phyloP scores from a whole-genome alignment of 306 rosid species.

The Begonia fuchsioides region DNA sequence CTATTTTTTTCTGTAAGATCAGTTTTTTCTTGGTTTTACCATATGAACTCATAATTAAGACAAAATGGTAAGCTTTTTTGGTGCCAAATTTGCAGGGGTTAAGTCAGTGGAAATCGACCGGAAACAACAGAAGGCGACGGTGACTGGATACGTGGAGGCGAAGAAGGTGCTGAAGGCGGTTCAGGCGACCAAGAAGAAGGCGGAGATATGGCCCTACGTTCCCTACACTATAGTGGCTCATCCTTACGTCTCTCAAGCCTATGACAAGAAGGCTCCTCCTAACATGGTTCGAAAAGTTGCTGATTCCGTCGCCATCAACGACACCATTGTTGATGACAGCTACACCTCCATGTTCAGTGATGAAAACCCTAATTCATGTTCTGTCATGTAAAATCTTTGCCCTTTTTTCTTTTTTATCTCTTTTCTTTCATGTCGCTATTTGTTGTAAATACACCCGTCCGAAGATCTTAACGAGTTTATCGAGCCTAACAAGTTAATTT shows the following conservation, averaged over 20 bases:
- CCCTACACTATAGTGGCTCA: conserved; percentile 55
- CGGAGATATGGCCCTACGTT: conserved; percentile 58
- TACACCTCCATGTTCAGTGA: conserved; percentile 56
- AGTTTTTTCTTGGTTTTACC: too few relatives aligned
- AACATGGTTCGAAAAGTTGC: conserved; percentile 52
- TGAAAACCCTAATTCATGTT: conserved; percentile 72
- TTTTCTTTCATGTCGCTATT: too few relatives aligned
- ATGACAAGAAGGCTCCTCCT: conserved; percentile 22
- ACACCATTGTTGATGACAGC: conserved; percentile 36
- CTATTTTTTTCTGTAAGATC: too few relatives aligned
- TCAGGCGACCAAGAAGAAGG: conserved; percentile 13
- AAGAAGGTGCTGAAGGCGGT: conserved; percentile 90
- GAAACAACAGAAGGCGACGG: conserved; percentile 84
- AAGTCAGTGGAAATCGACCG: conserved; percentile 65
- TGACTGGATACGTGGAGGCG: conserved; percentile 61
- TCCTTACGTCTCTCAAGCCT: conserved; percentile 63
- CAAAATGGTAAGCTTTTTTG: too few relatives aligned
- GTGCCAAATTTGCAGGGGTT: conserved; percentile 28
- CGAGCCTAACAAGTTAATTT: too few relatives aligned
- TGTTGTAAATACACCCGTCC: too few relatives aligned
- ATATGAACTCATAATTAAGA: too few relatives aligned
- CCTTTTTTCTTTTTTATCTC: too few relatives aligned
- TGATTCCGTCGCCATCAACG: conserved; percentile 28
- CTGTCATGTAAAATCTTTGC: conserved; percentile 30
- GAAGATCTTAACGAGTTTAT: too few relatives aligned